Evolutionary conservation across 148 eudicot species (phyloP), one percentile per base, ranked within the genome.

Genomic region (Amaranthus hypochondriacus): DNA sequence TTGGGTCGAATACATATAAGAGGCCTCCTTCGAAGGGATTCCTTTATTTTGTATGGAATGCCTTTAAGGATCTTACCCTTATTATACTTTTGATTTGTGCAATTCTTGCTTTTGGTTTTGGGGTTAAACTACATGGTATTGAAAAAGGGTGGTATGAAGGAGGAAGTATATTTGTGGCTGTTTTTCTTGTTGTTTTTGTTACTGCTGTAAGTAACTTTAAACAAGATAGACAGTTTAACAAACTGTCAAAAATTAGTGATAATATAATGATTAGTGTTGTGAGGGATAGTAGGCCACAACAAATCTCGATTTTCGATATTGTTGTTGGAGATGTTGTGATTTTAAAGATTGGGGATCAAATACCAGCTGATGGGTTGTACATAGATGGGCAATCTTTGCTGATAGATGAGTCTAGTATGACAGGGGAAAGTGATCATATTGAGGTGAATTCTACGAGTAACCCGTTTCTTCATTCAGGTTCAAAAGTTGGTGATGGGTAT

Each of bases 91-190:
- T 92, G 4, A 89, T 66, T 3, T 87, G 93, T 60, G 97, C 97
- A 42, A 84, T 89, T 6, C 89, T 92, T 59, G 83, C 97, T 66
- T 89, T 92, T 2, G 91, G 91, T 61, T 88, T 92, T 12, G 97
- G 97, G 18, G 87, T 92, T 56, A 90, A 86, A 77, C 80, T 86
- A 62, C 77, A 92, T 51, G 97, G 97, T 2, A 13, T 61, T 0
- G 42, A 81, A 74, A 91, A 92, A 77, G 97, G 97, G 9, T 92
- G 97, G 97, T 92, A 92, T 42, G 97, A 92, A 63, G 97, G 97
- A 4, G 93, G 97, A 49, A 92, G 96, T 72, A 92, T 92, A 66
- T 81, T 88, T 66, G 65, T 90, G 3, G 97, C 96, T 0, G 90
- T 92, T 9, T 86, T 87, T 58, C 84, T 90, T 2, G 97, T 92